phyloP scores from a whole-genome alignment of 768 basidiomycete genomes.

The Tylopilus sp. region DNA sequence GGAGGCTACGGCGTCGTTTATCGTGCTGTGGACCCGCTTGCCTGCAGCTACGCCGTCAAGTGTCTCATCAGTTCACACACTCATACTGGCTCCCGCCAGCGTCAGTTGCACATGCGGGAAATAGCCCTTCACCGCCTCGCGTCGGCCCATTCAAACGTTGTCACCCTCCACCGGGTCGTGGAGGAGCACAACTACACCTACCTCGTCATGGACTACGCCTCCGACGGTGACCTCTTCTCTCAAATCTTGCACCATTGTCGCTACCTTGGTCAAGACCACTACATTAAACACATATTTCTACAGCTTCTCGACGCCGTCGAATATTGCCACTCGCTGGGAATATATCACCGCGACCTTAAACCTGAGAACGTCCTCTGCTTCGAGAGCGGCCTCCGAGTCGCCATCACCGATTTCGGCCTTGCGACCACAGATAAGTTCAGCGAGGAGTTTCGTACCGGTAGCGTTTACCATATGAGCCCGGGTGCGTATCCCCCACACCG shows the following conservation, averaged over 20 bases:
- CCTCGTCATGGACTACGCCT: conserved; percentile 91
- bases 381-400: conserved; percentile 69
- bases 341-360: conserved; percentile 97
- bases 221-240: conserved; percentile 87
- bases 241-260: conserved; percentile 75
- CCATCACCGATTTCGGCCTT: conserved; percentile 94
- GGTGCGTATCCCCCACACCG: conserved; percentile 42
- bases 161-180: conserved; percentile 85
- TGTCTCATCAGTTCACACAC: conserved; percentile 64
- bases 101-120: conserved; percentile 83
- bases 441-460: conserved; percentile 91
- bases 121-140: conserved; percentile 76
- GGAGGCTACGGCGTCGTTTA: conserved; percentile 97
- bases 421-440: conserved; percentile 85
- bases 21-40: conserved; percentile 65
- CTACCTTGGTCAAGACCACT: conserved; percentile 78
- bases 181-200: conserved; percentile 80
- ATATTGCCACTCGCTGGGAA: conserved; percentile 86
- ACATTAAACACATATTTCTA: conserved; percentile 88
- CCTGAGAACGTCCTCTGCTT: conserved; percentile 94
- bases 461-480: conserved; percentile 98
- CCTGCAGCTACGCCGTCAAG: conserved; percentile 82
- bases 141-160: conserved; percentile 74
- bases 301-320: conserved; percentile 93
- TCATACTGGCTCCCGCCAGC: conserved; percentile 48